Base-by-base conservation (phyloP, 2,329 filamentous ascomycete genomes). In the Alternaria solani region DNA sequence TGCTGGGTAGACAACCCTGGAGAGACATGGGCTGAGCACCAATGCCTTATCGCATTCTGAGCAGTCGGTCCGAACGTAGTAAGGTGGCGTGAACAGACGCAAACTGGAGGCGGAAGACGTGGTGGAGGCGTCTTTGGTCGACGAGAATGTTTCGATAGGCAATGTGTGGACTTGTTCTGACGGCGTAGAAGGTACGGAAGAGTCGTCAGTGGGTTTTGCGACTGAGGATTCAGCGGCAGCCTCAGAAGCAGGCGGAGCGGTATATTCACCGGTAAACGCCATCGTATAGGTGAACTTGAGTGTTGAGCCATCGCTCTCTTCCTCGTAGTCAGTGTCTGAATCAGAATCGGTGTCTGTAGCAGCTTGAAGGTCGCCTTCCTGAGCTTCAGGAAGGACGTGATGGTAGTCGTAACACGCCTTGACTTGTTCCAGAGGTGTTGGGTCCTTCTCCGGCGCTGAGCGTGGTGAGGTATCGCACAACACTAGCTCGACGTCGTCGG, bases 401-500 rank as follows among this genome's bases (percentile, higher is more conserved):
- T 52, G 52, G 49, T 57, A 55, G 11, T 62, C 47, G 23, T 64
- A 66, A 42, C 65, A 68, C 20, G 61, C 56, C n/a, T 44, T 39
- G 32, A 69, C 62, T 38, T 61, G 46, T 18, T 56, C 52, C 23
- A 59, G 41, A 16, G 65, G 34, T 28, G 43, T 62, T 20, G 42
- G 36, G 25, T 68, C 67, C 4, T 48, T 59, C 28, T 43, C 12
- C 3, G 51, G 39, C 9, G 57, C 49, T 5, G 55, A 56, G 26
- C 70, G 66, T 18, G n/a, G 51, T 49, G 12, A 49, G 18, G 55
- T 53, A 23, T 66, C 69, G 30, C 72, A 75, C 5, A 75, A 57
- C 4, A 72, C 65, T 14, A 74, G 55, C 57, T 75, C 72, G 14
- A 72, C 56, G 38, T 73, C 59, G 32, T 75, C 72, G 25, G 51